Base-by-base conservation (phyloP, 352 stramenopile species). In the Phytophthora ramorum region DNA sequence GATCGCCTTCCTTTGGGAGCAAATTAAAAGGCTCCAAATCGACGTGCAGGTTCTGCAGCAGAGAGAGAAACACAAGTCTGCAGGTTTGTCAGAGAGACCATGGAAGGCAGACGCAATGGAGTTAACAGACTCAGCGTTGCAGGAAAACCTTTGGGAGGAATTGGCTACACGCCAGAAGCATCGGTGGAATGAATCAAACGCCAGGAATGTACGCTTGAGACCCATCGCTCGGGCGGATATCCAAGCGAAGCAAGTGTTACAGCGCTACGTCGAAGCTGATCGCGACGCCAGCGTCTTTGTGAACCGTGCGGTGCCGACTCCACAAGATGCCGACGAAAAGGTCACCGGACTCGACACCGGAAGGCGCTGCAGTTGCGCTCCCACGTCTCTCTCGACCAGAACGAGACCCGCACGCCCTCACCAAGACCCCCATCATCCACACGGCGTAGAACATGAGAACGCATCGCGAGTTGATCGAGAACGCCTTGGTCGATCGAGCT, bases 231-330 rank as follows among this genome's bases (percentile, higher is more conserved):
- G 68, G n/a, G 76, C 75, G 13, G 61, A 81, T 49, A 81, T 85
- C 59, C 69, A 75, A 20, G 71, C 81, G 6, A 77, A 86, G 63
- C 78, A 88, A 55, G 71, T 91, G 37, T 55, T 87, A 35, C 71
- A 78, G 8, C 78, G 82, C 19, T 87, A 82, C 67, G 62, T 85
- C 2, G 78, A 89, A 28, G 44, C 68, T 13, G 79, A 85, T 38
- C 79, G 79, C 41, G 66, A 87, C 12, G 72, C 89, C 32, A 76
- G 89, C 41, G 79, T 87, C 20, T 89, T 78, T 76, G 75, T 73
- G 6, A 69, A 78, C 10, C 73, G 71, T 50, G 71, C 81, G 38
- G 65, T 83, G 20, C 76, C 82, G 4, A 52, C 79, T 28, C 20
- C 58, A 79, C 48, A 75, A n/a, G n/a, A n/a, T n/a, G n/a, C n/a